Conservation (phyloP, 768 basidiomycete species). For the Psilocybe cyanescens region DNA sequence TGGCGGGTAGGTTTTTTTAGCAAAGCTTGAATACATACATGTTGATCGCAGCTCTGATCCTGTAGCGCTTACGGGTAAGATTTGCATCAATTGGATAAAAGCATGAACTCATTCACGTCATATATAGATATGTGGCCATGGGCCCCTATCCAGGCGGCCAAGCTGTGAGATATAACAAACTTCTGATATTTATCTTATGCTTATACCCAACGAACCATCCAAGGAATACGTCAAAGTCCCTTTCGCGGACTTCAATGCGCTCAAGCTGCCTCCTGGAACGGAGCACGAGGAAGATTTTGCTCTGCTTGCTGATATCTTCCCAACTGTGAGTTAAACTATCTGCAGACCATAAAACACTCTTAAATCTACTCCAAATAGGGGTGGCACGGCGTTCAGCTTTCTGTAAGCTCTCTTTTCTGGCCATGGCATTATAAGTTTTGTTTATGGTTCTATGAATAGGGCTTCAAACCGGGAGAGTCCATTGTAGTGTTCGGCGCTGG, state of each 20-base stretch:
- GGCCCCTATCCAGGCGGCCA: slow-evolving; percentile 59
- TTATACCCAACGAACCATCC: background rate
- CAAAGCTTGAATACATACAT: background rate
- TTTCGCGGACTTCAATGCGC: slow-evolving; percentile 59
- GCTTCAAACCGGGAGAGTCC: slow-evolving; percentile 56
- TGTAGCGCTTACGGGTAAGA: slow-evolving; percentile 49
- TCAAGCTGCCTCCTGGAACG: slow-evolving; percentile 54
- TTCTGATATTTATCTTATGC: background rate
- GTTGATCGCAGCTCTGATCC: background rate
- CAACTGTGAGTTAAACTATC: slow-evolving; percentile 41
- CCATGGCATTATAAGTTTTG: background rate
- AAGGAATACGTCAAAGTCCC: slow-evolving; percentile 61
- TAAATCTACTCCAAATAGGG: slow-evolving; percentile 33
- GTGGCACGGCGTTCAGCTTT: slow-evolving; percentile 56
- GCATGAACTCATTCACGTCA: background rate
- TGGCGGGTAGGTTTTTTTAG: slow-evolving; percentile 40
- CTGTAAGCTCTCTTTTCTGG: slow-evolving; percentile 29
- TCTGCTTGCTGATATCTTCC: slow-evolving; percentile 58
- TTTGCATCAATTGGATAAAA: background rate
- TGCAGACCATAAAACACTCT: background rate
- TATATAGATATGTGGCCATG: slow-evolving; percentile 54
- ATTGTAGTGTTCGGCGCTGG: slow-evolving; percentile 58
- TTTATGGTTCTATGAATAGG: slow-evolving; percentile 24
- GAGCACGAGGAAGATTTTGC: slow-evolving; percentile 61
- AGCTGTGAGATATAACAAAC: slow-evolving; percentile 36